These are phyloP conservation scores for Populus deltoides DNA, from an alignment of 345 rosid genomes.

Conservation along the genomic window DNA sequence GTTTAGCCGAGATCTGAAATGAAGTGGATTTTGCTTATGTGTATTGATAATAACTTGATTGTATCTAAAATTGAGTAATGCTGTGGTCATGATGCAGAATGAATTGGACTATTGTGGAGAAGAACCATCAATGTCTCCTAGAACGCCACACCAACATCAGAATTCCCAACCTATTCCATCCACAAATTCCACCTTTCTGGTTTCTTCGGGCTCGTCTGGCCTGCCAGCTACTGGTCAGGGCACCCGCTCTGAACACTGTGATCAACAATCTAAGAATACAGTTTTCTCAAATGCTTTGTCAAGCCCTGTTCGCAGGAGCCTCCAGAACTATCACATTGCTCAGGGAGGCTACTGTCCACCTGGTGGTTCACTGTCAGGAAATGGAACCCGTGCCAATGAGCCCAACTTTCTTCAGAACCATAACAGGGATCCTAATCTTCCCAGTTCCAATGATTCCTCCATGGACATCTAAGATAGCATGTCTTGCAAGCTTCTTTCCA, in stretches of 20 bases:
- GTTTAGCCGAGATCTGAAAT: not conserved
- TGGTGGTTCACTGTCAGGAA: conserved; percentile 40
- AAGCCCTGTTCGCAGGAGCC: conserved; percentile 68
- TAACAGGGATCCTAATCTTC: conserved; percentile 60
- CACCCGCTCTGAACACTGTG: conserved; percentile 52
- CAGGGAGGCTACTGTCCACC: conserved; percentile 57
- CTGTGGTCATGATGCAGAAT: conserved; percentile 43
- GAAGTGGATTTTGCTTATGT: not conserved
- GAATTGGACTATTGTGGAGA: conserved; percentile 67
- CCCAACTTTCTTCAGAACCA: conserved; percentile 45
- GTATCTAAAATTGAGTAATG: not conserved
- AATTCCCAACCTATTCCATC: conserved; percentile 48
- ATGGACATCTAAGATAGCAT: conserved; percentile 54
- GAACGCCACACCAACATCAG: conserved; percentile 52
- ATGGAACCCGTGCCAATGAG: conserved; percentile 42
- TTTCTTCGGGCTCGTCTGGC: conserved; percentile 59
- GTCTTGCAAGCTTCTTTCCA: conserved; percentile 11
- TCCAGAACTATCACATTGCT: conserved; percentile 62
- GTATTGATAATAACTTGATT: not conserved
- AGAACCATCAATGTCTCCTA: conserved; percentile 62
- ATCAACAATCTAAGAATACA: conserved; percentile 70
- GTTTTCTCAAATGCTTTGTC: conserved; percentile 86
- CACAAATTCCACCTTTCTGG: conserved; percentile 37
- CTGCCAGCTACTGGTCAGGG: conserved; percentile 42
- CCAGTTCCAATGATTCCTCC: conserved; percentile 69